phyloP scores from a whole-genome alignment of 768 basidiomycete genomes.

The Boletus rubescentipes region DNA sequence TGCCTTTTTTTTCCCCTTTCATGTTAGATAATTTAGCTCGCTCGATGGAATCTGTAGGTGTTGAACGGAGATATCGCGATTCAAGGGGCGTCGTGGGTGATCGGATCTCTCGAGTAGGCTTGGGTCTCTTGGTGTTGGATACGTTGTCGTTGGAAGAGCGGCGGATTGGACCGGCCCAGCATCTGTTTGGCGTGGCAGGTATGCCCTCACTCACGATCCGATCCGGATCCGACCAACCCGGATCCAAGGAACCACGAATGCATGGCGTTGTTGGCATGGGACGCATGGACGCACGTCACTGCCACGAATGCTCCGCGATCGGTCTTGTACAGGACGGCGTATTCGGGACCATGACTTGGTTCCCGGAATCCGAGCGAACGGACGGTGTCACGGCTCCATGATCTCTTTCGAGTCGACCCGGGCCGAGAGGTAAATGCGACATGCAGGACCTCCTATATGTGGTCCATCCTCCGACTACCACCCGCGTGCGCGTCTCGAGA shows the following conservation, averaged over 20 bases:
- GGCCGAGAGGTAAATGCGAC: too few species aligned
- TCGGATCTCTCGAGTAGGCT: background rate
- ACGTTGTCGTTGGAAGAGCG: background rate
- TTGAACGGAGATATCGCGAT: constrained; percentile 1
- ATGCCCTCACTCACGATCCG: too few species aligned
- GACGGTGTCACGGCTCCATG: too few species aligned
- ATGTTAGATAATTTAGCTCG: background rate
- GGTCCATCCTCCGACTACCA: too few species aligned
- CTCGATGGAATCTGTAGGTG: constrained; percentile 5
- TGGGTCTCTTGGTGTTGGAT: background rate
- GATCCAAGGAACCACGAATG: background rate
- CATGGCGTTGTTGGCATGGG: background rate
- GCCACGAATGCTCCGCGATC: background rate
- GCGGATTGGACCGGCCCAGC: too few species aligned
- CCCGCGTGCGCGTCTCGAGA: too few species aligned
- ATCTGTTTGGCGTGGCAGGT: background rate
- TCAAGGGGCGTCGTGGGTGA: background rate
- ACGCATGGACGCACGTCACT: too few species aligned
- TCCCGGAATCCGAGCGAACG: too few species aligned
- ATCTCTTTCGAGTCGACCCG: too few species aligned
- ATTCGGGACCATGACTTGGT: background rate
- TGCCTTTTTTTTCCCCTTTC: background rate
- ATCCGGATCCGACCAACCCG: background rate
- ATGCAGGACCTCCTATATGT: too few species aligned
- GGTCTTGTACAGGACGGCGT: background rate